Percentiles rank a stretch among this genome's conserved stretches.
Evolutionary conservation across 495 filamentous ascomycete genomes (phyloP).

Genomic region (Podospora fimiseda): DNA sequence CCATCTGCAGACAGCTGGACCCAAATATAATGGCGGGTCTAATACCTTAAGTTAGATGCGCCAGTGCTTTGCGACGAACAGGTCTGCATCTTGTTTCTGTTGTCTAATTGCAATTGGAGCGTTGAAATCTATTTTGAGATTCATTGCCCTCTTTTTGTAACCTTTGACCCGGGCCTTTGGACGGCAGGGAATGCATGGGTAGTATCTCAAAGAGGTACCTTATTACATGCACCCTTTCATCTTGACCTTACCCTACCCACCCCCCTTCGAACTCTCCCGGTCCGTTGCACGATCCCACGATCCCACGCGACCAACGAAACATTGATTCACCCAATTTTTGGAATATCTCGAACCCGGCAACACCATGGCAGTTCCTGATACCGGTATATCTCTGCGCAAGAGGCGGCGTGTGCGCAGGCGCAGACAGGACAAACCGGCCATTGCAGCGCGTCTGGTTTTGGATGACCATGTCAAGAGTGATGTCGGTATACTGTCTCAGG

Average conservation of each 20-base stretch:
- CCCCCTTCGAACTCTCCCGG: neutral
- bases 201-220: too few relatives aligned
- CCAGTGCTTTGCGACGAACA: slow-evolving; percentile 4
- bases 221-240: neutral
- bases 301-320: neutral
- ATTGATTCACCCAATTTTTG: neutral
- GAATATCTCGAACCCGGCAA: neutral
- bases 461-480: slow-evolving; percentile 85
- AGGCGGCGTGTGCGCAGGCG: slow-evolving; percentile 44
- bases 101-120: neutral
- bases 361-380: slow-evolving; percentile 14
- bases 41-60: neutral
- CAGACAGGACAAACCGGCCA: slow-evolving; percentile 48
- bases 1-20: slow-evolving; percentile 1
- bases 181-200: too few relatives aligned
- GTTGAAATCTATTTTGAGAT: too few relatives aligned
- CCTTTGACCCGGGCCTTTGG: too few relatives aligned
- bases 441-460: slow-evolving; percentile 55
- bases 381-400: slow-evolving; percentile 17
- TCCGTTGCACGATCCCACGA: neutral
- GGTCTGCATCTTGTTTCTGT: slow-evolving; percentile 1
- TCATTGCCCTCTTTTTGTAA: too few relatives aligned
- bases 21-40: slow-evolving; percentile 6
- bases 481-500: slow-evolving; percentile 77
- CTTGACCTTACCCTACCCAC: neutral